These are phyloP conservation scores for Globisporangium abappressorium DNA, from an alignment of 352 stramenopile genomes.

Conservation along the genomic window DNA sequence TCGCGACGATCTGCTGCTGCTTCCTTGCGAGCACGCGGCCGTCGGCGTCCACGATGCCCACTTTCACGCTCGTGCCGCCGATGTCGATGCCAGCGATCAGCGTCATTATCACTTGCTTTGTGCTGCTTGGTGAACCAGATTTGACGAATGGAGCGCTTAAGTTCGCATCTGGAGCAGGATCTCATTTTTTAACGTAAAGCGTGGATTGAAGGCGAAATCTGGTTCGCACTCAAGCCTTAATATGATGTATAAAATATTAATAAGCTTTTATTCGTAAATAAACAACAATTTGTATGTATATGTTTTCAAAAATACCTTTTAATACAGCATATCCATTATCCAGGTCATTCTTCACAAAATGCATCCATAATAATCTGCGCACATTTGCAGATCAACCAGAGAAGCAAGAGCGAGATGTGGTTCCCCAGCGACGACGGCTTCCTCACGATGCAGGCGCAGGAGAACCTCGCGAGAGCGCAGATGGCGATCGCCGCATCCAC, in stretches of 20 bases:
- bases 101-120: constrained; percentile 1
- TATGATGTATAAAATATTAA: not conserved
- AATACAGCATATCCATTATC: not conserved
- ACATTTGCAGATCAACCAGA: not conserved
- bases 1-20: constrained; percentile 40
- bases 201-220: not conserved
- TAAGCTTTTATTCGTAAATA: not conserved
- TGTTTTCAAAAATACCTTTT: not conserved
- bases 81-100: constrained; percentile 72
- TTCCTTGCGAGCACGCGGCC: constrained; percentile 44
- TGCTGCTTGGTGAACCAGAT: not conserved
- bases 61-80: constrained; percentile 70
- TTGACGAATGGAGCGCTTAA: not conserved
- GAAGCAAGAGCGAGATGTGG: constrained; percentile 7
- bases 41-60: constrained; percentile 51
- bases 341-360: not conserved
- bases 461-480: constrained; percentile 5
- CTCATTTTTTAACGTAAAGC: not conserved
- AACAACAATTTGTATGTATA: not conserved
- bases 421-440: constrained; percentile 18
- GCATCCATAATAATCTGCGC: not conserved
- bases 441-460: constrained; percentile 12
- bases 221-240: not conserved
- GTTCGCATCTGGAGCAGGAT: not conserved
- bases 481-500: not conserved